Evolutionary conservation across 768 basidiomycete species (phyloP), one percentile per base, ranked within the genome.

Genomic region (Leccinum arenicola): DNA sequence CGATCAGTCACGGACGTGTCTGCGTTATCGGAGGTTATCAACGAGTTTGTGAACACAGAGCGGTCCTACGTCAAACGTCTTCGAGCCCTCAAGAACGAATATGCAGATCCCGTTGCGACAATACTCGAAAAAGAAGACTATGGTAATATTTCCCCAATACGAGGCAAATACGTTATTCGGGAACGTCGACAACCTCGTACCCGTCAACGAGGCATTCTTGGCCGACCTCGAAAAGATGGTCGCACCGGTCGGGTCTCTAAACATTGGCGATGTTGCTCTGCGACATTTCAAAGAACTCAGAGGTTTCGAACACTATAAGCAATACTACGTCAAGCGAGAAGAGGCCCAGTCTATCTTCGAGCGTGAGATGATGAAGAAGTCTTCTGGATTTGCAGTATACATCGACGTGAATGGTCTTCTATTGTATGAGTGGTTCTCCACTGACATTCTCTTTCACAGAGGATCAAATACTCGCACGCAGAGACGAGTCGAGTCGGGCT

Each of bases 111-210:
- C 95, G 9, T 78, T 99, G 27, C 85, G 95, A 38, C 82, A 82
- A 48, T 99, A 95, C 70, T 85, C 96, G 21, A 82, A 84, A 56
- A 87, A 82, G 71, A 91, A 91, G 69, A 87, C 89, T 59, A 95
- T 91, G 0, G 86, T 89, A 35, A 92, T 99, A 65, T 82, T 99
- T 48, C 88, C 91, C 1, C 75, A 85, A 21, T 98, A 96, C 71
- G 91, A 98, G 71, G 95, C 95, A 35, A 95, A 91, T 63, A 91
- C 85, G 1, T 80, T 99, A 23, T 98, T 99, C 65, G 93, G 92
- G 56, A 98, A 99, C 74, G 82, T 98, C 53, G 95, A 98, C 72
- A 87, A 84, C 54, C 81, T 99, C 21, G 73, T 98, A 3, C 87
- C 87, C 1, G 90, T 93, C n/a, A 94, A 98, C 67, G 89, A 93